Base-by-base conservation (phyloP, 768 basidiomycete species). In the Suillus plorans region DNA sequence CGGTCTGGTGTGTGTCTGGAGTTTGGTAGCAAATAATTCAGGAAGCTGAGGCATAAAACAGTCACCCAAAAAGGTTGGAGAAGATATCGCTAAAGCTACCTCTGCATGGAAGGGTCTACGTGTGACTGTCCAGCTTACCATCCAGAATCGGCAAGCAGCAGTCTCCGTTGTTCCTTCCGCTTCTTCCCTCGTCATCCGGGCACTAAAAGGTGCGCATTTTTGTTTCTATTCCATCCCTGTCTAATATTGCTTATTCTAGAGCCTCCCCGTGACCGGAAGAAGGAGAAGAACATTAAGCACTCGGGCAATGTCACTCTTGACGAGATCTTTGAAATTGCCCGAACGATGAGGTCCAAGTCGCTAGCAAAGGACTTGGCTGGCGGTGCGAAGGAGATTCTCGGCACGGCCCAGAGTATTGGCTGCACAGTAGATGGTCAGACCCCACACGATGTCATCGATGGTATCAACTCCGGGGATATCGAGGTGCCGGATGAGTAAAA, bases 201-300 rank as follows among this genome's bases (percentile, higher is more conserved):
- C 97, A 68, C 90, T 99, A 77, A 99, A 99, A 83, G 95, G 95
- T 96, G 67, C 69, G 84, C 79, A n/a, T n/a, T 8, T 9, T 42
- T 61, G 34, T 10, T 39, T 56, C 34, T 34, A 20, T 5, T 2
- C 34, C 2, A 12, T 39, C 59, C 49, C 66, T 36, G 13, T 65
- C 61, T 50, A 28, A 64, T 50, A 55, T 69, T 34, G 41, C 57
- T 50, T 16, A 62, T 62, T 73, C 5, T 77, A 97, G 97, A 99
- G 85, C 95, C 97, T 69, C 95, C 95, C 71, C 94, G 97, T 74
- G 97, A 99, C 83, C 91, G 97, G 69, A 99, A 99, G 82, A 99
- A 99, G 89, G 97, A 99, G 87, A 99, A 99, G 86, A 99, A 99
- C 86, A 97, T 99, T 84, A 98, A 98, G 81, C 97, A 99, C 86